These are phyloP conservation scores for Fusarium mangiferae DNA, from an alignment of 2,329 filamentous ascomycete species.

Conservation along the genomic window DNA sequence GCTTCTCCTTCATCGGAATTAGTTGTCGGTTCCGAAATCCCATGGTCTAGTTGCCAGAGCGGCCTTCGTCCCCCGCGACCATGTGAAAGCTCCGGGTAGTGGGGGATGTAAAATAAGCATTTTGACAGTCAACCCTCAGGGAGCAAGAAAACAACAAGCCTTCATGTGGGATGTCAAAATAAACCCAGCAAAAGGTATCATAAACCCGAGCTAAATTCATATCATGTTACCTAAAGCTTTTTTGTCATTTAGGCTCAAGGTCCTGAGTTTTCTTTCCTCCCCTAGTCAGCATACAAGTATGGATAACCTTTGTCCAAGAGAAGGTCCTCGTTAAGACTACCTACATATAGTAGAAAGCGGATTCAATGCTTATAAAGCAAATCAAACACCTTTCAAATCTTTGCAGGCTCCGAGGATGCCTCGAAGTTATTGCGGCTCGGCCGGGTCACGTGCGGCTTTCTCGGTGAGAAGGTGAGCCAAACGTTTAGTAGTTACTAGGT, in stretches of 20 bases:
- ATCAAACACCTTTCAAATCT: neutral
- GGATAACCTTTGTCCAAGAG: neutral
- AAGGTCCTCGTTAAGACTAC: neutral
- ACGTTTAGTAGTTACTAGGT: neutral
- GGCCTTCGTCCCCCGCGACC: slow-evolving; percentile 33
- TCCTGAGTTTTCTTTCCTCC: neutral
- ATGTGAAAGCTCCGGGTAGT: slow-evolving; percentile 28
- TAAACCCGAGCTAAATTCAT: neutral
- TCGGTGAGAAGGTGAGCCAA: neutral
- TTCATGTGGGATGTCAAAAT: too few species aligned
- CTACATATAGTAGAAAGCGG: neutral
- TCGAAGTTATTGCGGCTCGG: neutral
- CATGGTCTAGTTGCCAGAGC: slow-evolving; percentile 1
- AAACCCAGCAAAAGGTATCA: too few species aligned
- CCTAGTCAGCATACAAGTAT: neutral
- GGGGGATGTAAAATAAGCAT: neutral
- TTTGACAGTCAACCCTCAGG: neutral
- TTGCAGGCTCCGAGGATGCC: neutral
- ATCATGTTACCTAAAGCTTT: neutral
- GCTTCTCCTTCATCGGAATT: neutral
- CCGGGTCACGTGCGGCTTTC: neutral
- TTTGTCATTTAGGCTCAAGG: neutral
- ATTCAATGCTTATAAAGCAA: neutral
- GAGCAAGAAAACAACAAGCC: too few species aligned
- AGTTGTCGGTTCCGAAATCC: slow-evolving; percentile 1